Base-by-base conservation (phyloP, 1,284 basidiomycete genomes). In the Cutaneotrichosporon cyanovorans region DNA sequence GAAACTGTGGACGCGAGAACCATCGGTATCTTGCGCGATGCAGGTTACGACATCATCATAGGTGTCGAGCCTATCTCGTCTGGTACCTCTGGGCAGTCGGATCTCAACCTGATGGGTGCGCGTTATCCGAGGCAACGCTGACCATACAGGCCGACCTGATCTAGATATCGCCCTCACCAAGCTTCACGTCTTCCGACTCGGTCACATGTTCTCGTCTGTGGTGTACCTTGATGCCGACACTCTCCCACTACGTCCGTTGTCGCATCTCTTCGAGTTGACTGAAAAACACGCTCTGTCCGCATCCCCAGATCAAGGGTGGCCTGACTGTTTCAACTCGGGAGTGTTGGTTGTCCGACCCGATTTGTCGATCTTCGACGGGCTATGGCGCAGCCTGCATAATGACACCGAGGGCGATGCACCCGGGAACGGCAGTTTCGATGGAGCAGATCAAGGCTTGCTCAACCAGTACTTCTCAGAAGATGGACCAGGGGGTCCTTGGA, bases 261-360 rank as follows among this genome's bases (percentile, higher is more conserved):
- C 86, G 19, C 88, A 91, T 67, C 80, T 96, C n/a, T 92, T 96
- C 68, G 75, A 76, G 21, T 77, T 82, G 0, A 64, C 63, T 16
- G 36, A 40, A 12, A 60, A 59, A n/a, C 65, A 69, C 50, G 53
- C 53, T 20, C 71, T 78, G 57, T 85, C 91, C 35, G 93, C 93
- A 10, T 85, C 83, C 15, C 89, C 93, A 5, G 93, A 98, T 69
- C 87, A 89, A 23, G 93, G 93, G 57, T 98, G 93, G 93, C 93
- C 93, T 33, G 93, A 98, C 70, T 91, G 93, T 51, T 97, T 98
- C 76, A 98, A 97, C 69, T 93, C 91, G 20, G 93, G 93, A 34
- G 82, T 97, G 38, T 80, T 98, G 74, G 87, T 96, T 46, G 73
- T 92, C 22, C 38, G 78, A 78, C 93, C 93, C 0, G 81, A 83